phyloP scores from a whole-genome alignment of 768 basidiomycete species.

The Termitomyces sp. region DNA sequence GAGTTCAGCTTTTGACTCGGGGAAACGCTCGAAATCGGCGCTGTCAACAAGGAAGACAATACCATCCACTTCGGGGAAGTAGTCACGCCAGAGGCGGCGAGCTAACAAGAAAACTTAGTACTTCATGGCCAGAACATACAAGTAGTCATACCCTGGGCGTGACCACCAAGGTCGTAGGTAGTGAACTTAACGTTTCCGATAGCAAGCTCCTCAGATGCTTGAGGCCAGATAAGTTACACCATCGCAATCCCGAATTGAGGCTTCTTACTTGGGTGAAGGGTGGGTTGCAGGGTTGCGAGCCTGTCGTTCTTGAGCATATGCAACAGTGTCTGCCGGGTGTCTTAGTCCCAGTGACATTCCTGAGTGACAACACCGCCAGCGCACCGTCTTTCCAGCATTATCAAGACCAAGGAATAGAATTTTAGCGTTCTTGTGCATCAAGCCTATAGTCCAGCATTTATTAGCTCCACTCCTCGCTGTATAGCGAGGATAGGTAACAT shows the following conservation, averaged over 20 bases:
- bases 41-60: constrained; percentile 98
- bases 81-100: constrained; percentile 98
- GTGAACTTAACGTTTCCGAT: constrained; percentile 99
- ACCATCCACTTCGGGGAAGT: constrained; percentile 99
- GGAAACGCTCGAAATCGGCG: constrained; percentile 93
- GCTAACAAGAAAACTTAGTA: constrained; percentile 34
- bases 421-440: constrained; percentile 98
- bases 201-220: constrained; percentile 97
- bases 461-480: not conserved
- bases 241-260: constrained; percentile 10
- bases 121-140: not conserved
- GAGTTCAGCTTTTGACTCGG: constrained; percentile 95
- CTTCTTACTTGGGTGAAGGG: constrained; percentile 90
- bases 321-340: constrained; percentile 65
- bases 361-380: constrained; percentile 17
- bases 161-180: constrained; percentile 96
- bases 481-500: constrained; percentile 18
- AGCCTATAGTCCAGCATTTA: constrained; percentile 39
- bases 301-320: constrained; percentile 99
- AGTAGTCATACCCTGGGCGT: constrained; percentile 73
- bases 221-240: constrained; percentile 7
- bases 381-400: constrained; percentile 98
- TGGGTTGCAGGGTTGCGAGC: constrained; percentile 94
- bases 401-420: constrained; percentile 98
- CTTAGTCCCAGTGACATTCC: constrained; percentile 1